phyloP scores from a whole-genome alignment of 2,329 filamentous ascomycete genomes.

The Delphinella strobiligena region DNA sequence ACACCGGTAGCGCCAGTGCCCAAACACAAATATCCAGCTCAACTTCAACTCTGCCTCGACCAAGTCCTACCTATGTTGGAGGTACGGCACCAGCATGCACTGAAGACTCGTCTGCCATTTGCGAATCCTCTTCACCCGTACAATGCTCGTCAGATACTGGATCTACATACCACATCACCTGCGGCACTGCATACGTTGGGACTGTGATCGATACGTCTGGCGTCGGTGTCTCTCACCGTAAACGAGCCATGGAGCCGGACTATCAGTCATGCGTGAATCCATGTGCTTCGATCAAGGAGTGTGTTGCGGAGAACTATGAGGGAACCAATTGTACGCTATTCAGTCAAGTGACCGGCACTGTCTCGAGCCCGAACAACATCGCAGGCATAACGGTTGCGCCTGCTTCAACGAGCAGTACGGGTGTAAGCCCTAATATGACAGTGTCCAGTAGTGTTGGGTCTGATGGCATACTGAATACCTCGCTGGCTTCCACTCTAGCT shows the following conservation, averaged over 20 bases:
- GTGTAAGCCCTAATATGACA: too few relatives aligned
- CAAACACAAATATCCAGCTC: too few relatives aligned
- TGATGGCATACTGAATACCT: background rate
- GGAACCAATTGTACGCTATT: slow-evolving; percentile 18
- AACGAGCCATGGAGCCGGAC: slow-evolving; percentile 9
- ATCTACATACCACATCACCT: slow-evolving; percentile 15
- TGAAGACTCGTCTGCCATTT: too few relatives aligned
- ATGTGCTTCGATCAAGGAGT: slow-evolving; percentile 16
- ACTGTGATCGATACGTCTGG: slow-evolving; percentile 13
- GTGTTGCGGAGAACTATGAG: slow-evolving; percentile 19
- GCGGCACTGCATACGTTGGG: slow-evolving; percentile 13
- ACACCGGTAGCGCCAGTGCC: too few relatives aligned
- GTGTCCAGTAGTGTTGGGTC: background rate
- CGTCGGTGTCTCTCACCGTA: slow-evolving; percentile 1
- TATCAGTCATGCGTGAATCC: slow-evolving; percentile 14
- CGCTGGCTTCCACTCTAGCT: too few relatives aligned
- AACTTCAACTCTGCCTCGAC: too few relatives aligned
- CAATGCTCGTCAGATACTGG: too few relatives aligned
- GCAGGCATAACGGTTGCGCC: slow-evolving; percentile 1
- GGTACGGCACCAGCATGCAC: too few relatives aligned
- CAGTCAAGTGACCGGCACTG: slow-evolving; percentile 16
- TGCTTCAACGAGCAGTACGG: background rate
- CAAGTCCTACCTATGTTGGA: too few relatives aligned
- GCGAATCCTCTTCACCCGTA: too few relatives aligned
- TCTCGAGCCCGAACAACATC: slow-evolving; percentile 14